phyloP scores from a whole-genome alignment of 768 basidiomycete genomes.

The Leccinum rimulosum region DNA sequence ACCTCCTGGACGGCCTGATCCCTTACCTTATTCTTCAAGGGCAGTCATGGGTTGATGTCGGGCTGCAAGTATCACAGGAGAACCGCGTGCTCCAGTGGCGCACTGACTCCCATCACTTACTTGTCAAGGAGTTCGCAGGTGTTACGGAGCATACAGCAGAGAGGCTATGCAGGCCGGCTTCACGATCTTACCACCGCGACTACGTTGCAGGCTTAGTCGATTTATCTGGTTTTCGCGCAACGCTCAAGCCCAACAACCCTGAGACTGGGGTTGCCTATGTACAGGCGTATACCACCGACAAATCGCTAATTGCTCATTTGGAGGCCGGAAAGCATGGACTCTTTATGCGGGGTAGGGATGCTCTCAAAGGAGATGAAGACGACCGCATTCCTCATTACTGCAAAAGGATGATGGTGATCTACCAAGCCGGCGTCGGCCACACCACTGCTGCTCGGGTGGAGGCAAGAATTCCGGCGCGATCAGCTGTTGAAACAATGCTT shows the following conservation, averaged over 20 bases:
- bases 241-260: not conserved
- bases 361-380: not conserved
- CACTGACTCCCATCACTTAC: conserved; percentile 2
- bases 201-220: conserved; percentile 1
- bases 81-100: conserved; percentile 8
- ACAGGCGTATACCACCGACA: conserved; percentile 6
- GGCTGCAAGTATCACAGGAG: conserved; percentile 2
- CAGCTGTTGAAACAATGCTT: not conserved
- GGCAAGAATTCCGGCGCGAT: not conserved
- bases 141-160: not conserved
- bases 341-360: conserved; percentile 2
- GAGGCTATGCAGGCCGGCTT: not conserved
- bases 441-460: conserved; percentile 4
- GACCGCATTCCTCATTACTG: not conserved
- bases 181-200: conserved; percentile 1
- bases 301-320: conserved; percentile 4
- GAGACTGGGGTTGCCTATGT: not conserved
- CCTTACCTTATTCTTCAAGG: not conserved
- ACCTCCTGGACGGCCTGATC: not conserved
- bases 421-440: not conserved
- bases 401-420: conserved; percentile 1
- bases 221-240: not conserved
- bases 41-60: conserved; percentile 6
- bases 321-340: conserved; percentile 7
- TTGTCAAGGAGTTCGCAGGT: not conserved